Conservation (phyloP, 2,329 filamentous ascomycete species). For the Ascochyta rabiei region DNA sequence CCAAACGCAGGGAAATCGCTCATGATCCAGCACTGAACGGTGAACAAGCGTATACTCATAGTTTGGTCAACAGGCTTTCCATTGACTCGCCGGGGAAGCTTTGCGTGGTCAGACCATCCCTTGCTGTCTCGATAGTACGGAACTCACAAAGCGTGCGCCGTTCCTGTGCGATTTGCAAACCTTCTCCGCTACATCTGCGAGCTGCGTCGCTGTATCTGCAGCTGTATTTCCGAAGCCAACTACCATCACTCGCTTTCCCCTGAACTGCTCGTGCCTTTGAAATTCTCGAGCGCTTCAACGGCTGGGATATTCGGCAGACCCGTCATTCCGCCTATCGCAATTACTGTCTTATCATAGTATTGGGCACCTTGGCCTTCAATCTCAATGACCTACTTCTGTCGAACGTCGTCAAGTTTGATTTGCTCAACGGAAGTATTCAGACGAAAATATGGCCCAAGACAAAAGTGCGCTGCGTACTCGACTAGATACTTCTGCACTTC, state of each 20-base stretch:
- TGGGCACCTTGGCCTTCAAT: conserved; percentile 8
- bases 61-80: conserved; percentile 24
- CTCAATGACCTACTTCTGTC: conserved; percentile 21
- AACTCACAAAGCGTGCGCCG: conserved; percentile 26
- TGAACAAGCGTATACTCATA: conserved; percentile 22
- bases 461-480: conserved; percentile 26
- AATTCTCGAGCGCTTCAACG: conserved; percentile 25
- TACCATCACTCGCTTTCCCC: conserved; percentile 28
- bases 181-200: conserved; percentile 26
- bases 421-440: conserved; percentile 19
- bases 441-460: conserved; percentile 19
- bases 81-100: conserved; percentile 25
- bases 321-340: conserved; percentile 30
- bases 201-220: conserved; percentile 31
- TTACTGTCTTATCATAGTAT: conserved; percentile 29
- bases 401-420: conserved; percentile 19
- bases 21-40: conserved; percentile 16
- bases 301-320: conserved; percentile 22
- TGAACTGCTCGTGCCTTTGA: conserved; percentile 19
- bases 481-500: conserved; percentile 31
- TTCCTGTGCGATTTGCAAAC: conserved; percentile 34
- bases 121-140: too few relatives aligned
- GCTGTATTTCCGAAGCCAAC: conserved; percentile 36
- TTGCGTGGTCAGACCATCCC: too few relatives aligned
- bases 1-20: conserved; percentile 23